Evolutionary conservation across 345 rosid species (phyloP).

Genomic region (Aethionema arabicum): DNA sequence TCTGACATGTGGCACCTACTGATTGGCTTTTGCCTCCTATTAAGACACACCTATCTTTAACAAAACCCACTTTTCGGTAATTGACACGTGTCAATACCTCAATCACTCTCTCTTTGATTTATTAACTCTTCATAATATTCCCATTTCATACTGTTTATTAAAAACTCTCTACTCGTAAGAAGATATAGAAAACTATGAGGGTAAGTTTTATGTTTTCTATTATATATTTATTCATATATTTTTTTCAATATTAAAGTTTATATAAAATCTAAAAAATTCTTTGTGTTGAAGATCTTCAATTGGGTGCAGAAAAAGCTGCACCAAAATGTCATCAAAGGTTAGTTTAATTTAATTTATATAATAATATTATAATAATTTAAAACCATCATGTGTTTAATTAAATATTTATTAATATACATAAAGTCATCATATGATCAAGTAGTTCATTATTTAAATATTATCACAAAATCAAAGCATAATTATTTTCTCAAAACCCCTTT

Average conservation of each 20-base stretch:
- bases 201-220: constrained; percentile 18
- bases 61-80: constrained; percentile 33
- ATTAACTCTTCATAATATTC: constrained; percentile 10
- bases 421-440: constrained; percentile 1
- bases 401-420: constrained; percentile 16
- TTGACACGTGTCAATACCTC: constrained; percentile 42
- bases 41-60: constrained; percentile 19
- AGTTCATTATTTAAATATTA: background rate
- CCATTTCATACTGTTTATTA: constrained; percentile 17
- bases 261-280: background rate
- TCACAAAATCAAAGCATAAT: background rate
- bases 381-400: background rate
- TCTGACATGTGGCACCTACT: constrained; percentile 35
- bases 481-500: no score
- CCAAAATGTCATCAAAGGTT: constrained; percentile 67
- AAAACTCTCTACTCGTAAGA: constrained; percentile 16
- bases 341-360: background rate
- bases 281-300: constrained; percentile 56
- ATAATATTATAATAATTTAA: background rate
- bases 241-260: no score
- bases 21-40: constrained; percentile 24
- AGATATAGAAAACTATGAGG: constrained; percentile 30
- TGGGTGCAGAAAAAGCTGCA: constrained; percentile 83
- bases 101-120: constrained; percentile 14
- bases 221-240: background rate